These are phyloP conservation scores for Pleomassaria siparia DNA, from an alignment of 2,329 filamentous ascomycete species.

Conservation along the genomic window DNA sequence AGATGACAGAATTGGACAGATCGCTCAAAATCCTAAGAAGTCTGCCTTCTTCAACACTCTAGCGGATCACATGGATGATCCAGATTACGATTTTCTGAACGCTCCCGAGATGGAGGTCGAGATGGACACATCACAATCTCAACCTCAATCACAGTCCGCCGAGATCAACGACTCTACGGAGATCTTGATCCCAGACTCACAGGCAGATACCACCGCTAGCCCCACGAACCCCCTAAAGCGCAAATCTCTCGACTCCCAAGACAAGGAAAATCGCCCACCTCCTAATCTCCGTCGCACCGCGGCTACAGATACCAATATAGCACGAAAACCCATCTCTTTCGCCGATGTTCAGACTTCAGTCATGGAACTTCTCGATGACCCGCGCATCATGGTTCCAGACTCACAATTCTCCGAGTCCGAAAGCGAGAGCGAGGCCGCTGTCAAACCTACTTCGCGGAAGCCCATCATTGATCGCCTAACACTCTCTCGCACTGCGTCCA, in stretches of 20 bases:
- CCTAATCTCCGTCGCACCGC: slow-evolving; percentile 64
- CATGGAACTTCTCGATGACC: slow-evolving; percentile 76
- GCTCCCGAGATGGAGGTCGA: slow-evolving; percentile 43
- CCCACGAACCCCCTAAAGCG: slow-evolving; percentile 40
- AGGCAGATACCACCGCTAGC: slow-evolving; percentile 28
- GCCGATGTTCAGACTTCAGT: slow-evolving; percentile 82
- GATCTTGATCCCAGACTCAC: slow-evolving; percentile 42
- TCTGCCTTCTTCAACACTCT: slow-evolving; percentile 88
- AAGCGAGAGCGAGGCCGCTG: slow-evolving; percentile 39
- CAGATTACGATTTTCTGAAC: slow-evolving; percentile 75
- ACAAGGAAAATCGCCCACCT: slow-evolving; percentile 51
- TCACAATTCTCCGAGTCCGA: slow-evolving; percentile 48
- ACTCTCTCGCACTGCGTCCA: slow-evolving; percentile 57
- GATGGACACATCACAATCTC: slow-evolving; percentile 32
- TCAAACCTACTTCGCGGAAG: slow-evolving; percentile 35
- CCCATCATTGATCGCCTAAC: slow-evolving; percentile 72
- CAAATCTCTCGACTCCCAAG: slow-evolving; percentile 45
- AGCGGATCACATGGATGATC: slow-evolving; percentile 72
- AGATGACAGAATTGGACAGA: slow-evolving; percentile 87
- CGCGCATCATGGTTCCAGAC: slow-evolving; percentile 57
- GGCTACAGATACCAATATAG: slow-evolving; percentile 52
- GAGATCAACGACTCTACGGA: slow-evolving; percentile 14
- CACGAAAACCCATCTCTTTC: slow-evolving; percentile 69
- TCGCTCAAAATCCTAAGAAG: slow-evolving; percentile 85
- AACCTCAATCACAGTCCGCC: slow-evolving; percentile 17